Evolutionary conservation across 768 basidiomycete genomes (phyloP).

Genomic region (Suillus subalutaceus): DNA sequence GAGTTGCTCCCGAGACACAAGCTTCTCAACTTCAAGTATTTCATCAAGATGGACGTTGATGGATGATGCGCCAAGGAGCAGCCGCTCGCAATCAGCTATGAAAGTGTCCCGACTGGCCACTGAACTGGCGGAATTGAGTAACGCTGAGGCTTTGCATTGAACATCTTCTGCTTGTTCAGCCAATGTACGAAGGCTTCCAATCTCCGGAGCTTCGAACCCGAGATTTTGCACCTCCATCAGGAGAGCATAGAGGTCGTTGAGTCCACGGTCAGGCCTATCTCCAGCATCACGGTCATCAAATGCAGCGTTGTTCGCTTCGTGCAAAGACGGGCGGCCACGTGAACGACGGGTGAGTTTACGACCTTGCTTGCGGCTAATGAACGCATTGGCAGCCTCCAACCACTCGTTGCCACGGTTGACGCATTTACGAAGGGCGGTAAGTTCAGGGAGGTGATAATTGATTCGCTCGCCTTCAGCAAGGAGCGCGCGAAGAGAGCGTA

Average conservation of each 20-base stretch:
- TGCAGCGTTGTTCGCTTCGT: conserved; percentile 40
- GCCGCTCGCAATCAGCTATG: conserved; percentile 69
- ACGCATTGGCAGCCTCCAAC: conserved; percentile 83
- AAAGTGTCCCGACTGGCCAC: conserved; percentile 56
- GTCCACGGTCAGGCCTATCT: conserved; percentile 70
- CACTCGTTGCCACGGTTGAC: conserved; percentile 83
- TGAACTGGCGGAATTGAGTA: conserved; percentile 48
- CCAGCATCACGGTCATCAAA: conserved; percentile 51
- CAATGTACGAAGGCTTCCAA: conserved; percentile 54
- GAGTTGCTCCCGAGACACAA: conserved; percentile 80
- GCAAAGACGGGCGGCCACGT: conserved; percentile 52
- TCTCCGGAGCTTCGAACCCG: conserved; percentile 86
- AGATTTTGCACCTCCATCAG: conserved; percentile 74
- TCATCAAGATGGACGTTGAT: conserved; percentile 87
- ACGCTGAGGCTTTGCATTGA: conserved; percentile 52
- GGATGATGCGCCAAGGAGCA: conserved; percentile 70
- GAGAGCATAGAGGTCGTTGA: conserved; percentile 71
- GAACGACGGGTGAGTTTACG: conserved; percentile 74
- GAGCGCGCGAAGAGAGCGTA: conserved; percentile 80
- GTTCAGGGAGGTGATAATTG: conserved; percentile 71
- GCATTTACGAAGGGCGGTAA: conserved; percentile 72
- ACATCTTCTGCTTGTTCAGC: conserved; percentile 68
- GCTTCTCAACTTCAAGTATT: conserved; percentile 73
- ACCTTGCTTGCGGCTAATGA: conserved; percentile 78
- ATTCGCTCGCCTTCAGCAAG: conserved; percentile 90